Evolutionary conservation across 2,329 filamentous ascomycete genomes (phyloP).

Genomic region (Colletotrichum horii): DNA sequence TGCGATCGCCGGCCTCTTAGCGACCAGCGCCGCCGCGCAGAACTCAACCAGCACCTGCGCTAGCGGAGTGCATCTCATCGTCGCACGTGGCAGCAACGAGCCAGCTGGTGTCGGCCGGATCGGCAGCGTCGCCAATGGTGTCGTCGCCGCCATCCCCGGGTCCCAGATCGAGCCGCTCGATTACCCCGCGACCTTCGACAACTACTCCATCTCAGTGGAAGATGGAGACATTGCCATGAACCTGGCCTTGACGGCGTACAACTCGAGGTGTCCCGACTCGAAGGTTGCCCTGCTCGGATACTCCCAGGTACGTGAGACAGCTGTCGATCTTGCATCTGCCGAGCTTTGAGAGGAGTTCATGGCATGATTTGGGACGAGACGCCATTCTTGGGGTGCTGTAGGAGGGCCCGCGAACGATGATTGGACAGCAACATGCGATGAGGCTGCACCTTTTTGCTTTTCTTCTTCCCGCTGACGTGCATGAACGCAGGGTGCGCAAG

Average conservation of each 20-base stretch:
- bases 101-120: slow-evolving; percentile 36
- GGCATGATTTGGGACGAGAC: background rate
- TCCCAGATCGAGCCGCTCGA: slow-evolving; percentile 38
- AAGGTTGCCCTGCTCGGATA: slow-evolving; percentile 47
- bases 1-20: slow-evolving; percentile 26
- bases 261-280: slow-evolving; percentile 38
- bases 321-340: background rate
- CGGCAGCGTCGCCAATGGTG: slow-evolving; percentile 35
- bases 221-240: slow-evolving; percentile 36
- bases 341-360: background rate
- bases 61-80: slow-evolving; percentile 43
- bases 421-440: background rate
- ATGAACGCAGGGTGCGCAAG: slow-evolving; percentile 40
- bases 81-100: slow-evolving; percentile 43
- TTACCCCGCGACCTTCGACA: slow-evolving; percentile 41
- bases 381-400: background rate
- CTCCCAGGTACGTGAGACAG: slow-evolving; percentile 38
- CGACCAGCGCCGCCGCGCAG: slow-evolving; percentile 26
- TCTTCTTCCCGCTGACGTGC: background rate
- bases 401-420: background rate
- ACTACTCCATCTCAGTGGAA: slow-evolving; percentile 39
- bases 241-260: slow-evolving; percentile 34
- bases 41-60: slow-evolving; percentile 31
- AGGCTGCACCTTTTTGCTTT: background rate
- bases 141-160: slow-evolving; percentile 36